Conservation (phyloP, 768 basidiomycete species). For the Cubamyces sp. region DNA sequence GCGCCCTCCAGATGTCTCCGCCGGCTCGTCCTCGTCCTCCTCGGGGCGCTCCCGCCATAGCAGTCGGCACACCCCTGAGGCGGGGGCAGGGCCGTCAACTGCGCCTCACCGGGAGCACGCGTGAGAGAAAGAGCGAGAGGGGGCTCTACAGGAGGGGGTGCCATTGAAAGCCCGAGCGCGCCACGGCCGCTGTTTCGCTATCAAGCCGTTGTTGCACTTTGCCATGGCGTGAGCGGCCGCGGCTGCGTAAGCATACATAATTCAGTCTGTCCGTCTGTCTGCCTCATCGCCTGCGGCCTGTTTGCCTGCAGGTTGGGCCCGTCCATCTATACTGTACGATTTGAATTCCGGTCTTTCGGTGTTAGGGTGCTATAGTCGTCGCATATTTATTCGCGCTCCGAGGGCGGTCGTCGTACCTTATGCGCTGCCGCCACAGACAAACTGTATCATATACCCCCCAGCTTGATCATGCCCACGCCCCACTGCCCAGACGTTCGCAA, state of each 20-base stretch:
- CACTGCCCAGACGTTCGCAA: background rate
- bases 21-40: slow-evolving; percentile 3
- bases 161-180: background rate
- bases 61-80: background rate
- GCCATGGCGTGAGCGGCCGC: too few species aligned
- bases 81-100: background rate
- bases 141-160: too few species aligned
- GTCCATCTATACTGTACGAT: slow-evolving; percentile 1
- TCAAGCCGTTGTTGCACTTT: background rate
- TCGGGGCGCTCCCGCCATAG: slow-evolving; percentile 1
- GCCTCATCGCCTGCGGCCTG: too few species aligned
- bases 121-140: background rate
- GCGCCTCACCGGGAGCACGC: slow-evolving; percentile 13
- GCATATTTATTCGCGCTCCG: slow-evolving; percentile 11
- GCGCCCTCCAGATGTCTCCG: slow-evolving; percentile 1
- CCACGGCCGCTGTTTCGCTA: slow-evolving; percentile 1
- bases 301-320: too few species aligned
- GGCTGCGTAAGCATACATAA: too few species aligned
- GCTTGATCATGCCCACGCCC: background rate
- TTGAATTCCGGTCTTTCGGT: slow-evolving; percentile 6
- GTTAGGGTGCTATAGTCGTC: slow-evolving; percentile 4
- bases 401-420: slow-evolving; percentile 15
- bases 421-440: slow-evolving; percentile 3
- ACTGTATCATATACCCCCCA: slow-evolving; percentile 19
- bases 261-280: too few species aligned